Percentiles rank a stretch among this genome's conserved stretches.
Evolutionary conservation across 305 asterid species (phyloP).

Genomic region (Fraxinus greggii): DNA sequence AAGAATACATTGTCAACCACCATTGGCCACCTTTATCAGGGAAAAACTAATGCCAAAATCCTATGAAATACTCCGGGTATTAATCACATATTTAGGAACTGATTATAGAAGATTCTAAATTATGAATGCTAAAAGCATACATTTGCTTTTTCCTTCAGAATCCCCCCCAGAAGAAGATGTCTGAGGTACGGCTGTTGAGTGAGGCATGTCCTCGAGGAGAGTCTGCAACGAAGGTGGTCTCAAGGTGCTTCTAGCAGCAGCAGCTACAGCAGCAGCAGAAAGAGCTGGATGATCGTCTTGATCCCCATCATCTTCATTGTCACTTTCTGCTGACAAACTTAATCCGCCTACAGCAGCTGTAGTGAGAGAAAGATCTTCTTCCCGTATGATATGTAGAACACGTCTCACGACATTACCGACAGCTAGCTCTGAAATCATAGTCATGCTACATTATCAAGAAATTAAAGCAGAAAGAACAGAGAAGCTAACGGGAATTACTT

Average conservation of each 20-base stretch:
- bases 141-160: slow-evolving; percentile 94
- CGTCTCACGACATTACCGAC: slow-evolving; percentile 93
- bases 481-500: slow-evolving; percentile 12
- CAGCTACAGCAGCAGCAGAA: slow-evolving; percentile 89
- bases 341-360: slow-evolving; percentile 83
- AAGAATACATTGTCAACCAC: slow-evolving; percentile 13
- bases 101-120: slow-evolving; percentile 14
- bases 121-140: slow-evolving; percentile 42
- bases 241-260: slow-evolving; percentile 86
- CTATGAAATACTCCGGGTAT: neutral
- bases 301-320: slow-evolving; percentile 61
- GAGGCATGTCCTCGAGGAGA: slow-evolving; percentile 89
- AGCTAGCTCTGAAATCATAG: slow-evolving; percentile 77
- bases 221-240: slow-evolving; percentile 98
- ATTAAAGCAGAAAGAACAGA: slow-evolving; percentile 19
- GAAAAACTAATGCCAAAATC: neutral
- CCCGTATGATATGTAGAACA: slow-evolving; percentile 92
- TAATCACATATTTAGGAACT: slow-evolving; percentile 13
- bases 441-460: slow-evolving; percentile 24
- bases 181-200: slow-evolving; percentile 61
- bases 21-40: slow-evolving; percentile 6
- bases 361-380: slow-evolving; percentile 86
- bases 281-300: slow-evolving; percentile 68
- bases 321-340: slow-evolving; percentile 71
- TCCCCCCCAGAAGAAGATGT: slow-evolving; percentile 88